phyloP scores from a whole-genome alignment of 108 stramenopile genomes.

The Discostella stelligeroides region DNA sequence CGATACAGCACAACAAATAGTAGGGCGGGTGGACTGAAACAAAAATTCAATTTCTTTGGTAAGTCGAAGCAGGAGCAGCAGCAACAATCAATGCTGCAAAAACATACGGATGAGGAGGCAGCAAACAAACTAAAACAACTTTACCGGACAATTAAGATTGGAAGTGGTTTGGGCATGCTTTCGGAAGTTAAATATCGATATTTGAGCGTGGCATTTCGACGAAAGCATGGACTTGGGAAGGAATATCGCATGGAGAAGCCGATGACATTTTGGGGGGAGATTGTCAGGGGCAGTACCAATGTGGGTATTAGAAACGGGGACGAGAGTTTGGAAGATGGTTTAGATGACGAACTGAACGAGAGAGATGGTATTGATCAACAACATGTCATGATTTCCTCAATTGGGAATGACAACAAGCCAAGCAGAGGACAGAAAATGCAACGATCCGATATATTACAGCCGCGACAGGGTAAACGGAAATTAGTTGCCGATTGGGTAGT shows the following conservation, averaged over 20 bases:
- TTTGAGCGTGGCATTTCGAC: conserved; percentile 62
- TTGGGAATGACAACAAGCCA: neutral
- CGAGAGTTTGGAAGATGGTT: conserved; percentile 38
- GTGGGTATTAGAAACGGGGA: conserved; percentile 3
- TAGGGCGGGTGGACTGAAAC: conserved; percentile 7
- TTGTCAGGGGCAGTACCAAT: conserved; percentile 20
- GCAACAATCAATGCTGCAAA: conserved; percentile 7
- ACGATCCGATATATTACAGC: conserved; percentile 5
- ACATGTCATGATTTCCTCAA: neutral
- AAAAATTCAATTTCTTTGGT: conserved; percentile 21
- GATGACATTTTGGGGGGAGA: conserved; percentile 29
- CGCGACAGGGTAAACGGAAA: conserved; percentile 9
- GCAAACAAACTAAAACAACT: conserved; percentile 49
- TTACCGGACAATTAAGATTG: conserved; percentile 22
- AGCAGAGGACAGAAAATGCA: neutral
- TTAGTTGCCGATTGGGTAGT: conserved; percentile 40
- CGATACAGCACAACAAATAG: neutral
- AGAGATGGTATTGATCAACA: neutral
- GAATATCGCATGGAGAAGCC: conserved; percentile 36
- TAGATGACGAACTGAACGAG: conserved; percentile 20
- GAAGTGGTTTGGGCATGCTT: conserved; percentile 48
- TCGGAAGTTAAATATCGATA: conserved; percentile 63
- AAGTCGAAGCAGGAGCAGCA: conserved; percentile 34
- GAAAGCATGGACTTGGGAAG: conserved; percentile 60
- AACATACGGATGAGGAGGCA: conserved; percentile 56